These are phyloP conservation scores for Hyphodiscus sp. DNA, from an alignment of 2,329 filamentous ascomycete genomes.

Conservation along the genomic window DNA sequence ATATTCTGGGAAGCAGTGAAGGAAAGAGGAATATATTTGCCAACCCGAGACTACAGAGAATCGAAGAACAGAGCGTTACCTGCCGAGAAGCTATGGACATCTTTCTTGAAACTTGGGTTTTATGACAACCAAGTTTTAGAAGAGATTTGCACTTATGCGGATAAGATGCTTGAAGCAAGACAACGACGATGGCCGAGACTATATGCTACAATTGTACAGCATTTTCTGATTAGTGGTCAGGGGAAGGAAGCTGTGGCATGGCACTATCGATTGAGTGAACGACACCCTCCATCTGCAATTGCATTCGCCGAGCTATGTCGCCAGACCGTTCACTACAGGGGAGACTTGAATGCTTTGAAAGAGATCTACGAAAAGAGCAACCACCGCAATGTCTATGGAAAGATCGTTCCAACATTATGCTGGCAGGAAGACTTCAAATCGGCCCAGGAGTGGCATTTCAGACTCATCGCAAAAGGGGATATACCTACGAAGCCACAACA, in stretches of 20 bases:
- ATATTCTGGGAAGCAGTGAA: slow-evolving; percentile 38
- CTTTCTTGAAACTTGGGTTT: slow-evolving; percentile 35
- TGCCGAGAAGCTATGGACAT: slow-evolving; percentile 39
- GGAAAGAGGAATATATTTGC: slow-evolving; percentile 32
- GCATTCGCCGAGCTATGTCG: slow-evolving; percentile 32
- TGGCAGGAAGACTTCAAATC: slow-evolving; percentile 31
- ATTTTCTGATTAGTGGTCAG: slow-evolving; percentile 28
- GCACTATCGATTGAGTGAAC: slow-evolving; percentile 24
- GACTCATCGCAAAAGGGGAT: slow-evolving; percentile 36
- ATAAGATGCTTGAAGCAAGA: slow-evolving; percentile 33
- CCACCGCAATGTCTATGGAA: slow-evolving; percentile 36
- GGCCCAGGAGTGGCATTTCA: slow-evolving; percentile 40
- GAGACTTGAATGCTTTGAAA: slow-evolving; percentile 32
- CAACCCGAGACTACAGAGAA: slow-evolving; percentile 13
- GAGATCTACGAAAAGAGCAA: slow-evolving; percentile 34
- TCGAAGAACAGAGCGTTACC: background rate
- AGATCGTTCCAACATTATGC: slow-evolving; percentile 36
- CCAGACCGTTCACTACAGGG: slow-evolving; percentile 16
- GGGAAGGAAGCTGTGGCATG: slow-evolving; percentile 18
- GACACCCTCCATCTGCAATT: slow-evolving; percentile 29
- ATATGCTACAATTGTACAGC: slow-evolving; percentile 38
- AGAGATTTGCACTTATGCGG: slow-evolving; percentile 35
- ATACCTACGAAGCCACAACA: slow-evolving; percentile 33
- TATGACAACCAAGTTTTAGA: slow-evolving; percentile 29
- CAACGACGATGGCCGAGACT: slow-evolving; percentile 32